phyloP scores from a whole-genome alignment of 2,329 filamentous ascomycete genomes.

The Neoarthrinium moseri region DNA sequence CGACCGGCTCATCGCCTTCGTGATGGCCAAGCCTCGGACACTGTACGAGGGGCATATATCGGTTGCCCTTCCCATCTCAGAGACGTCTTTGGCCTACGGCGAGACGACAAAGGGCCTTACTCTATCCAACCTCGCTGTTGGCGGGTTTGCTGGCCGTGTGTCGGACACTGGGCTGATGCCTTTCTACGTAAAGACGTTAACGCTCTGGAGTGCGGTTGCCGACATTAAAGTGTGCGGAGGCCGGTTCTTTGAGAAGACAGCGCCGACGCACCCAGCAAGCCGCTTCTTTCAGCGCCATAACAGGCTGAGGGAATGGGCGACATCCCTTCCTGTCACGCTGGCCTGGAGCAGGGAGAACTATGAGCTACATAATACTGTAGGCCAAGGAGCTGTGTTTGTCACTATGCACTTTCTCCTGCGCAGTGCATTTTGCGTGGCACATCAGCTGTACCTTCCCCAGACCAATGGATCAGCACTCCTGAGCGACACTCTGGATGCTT shows the following conservation, averaged over 20 bases:
- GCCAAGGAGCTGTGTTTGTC: conserved; percentile 4
- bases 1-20: conserved; percentile 4
- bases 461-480: conserved; percentile 5
- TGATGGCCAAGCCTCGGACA: conserved; percentile 6
- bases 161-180: conserved; percentile 8
- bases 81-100: conserved; percentile 4
- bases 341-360: conserved; percentile 8
- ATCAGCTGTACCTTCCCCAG: conserved; percentile 7
- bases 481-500: conserved; percentile 3
- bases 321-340: conserved; percentile 1
- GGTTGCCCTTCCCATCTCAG: conserved; percentile 6
- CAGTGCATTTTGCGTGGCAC: conserved; percentile 7
- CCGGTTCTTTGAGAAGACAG: conserved; percentile 8
- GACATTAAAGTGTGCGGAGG: conserved; percentile 8
- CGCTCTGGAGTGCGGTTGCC: conserved; percentile 6
- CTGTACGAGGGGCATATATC: conserved; percentile 7
- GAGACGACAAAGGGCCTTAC: conserved; percentile 7
- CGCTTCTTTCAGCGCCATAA: conserved; percentile 6
- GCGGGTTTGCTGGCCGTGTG: conserved; percentile 4
- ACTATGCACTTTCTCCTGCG: conserved; percentile 8
- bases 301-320: conserved; percentile 4
- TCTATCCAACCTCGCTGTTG: conserved; percentile 1
- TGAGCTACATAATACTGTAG: conserved; percentile 1
- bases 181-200: conserved; percentile 8
- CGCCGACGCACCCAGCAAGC: conserved; percentile 7